phyloP scores from a whole-genome alignment of 306 rosid genomes.

The Luffa aegyptiaca region DNA sequence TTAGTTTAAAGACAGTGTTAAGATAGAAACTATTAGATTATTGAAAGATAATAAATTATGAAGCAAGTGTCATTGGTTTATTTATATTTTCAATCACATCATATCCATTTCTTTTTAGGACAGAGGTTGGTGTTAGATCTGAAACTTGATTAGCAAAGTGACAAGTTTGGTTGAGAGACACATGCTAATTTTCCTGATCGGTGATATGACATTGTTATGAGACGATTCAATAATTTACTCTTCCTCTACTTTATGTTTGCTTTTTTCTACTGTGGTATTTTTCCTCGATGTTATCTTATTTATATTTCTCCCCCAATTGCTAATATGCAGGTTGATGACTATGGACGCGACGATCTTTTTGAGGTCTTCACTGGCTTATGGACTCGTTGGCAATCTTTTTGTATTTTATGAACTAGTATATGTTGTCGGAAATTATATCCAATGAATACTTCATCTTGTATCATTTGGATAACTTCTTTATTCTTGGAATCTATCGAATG shows the following conservation, averaged over 20 bases:
- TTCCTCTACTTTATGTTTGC: not conserved
- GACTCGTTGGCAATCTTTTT: no score
- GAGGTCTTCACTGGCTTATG: no score
- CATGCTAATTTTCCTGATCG: not conserved
- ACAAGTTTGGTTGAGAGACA: slow-evolving; percentile 1
- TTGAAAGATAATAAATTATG: not conserved
- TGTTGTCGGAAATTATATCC: no score
- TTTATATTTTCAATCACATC: not conserved
- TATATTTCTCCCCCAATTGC: not conserved
- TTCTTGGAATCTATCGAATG: no score
- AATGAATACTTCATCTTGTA: no score
- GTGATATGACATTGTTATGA: not conserved
- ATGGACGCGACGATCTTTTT: no score
- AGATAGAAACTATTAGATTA: no score
- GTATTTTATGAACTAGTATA: no score
- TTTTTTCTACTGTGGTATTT: not conserved
- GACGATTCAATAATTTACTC: not conserved
- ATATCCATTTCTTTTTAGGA: not conserved
- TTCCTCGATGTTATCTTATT: not conserved
- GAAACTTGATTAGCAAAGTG: not conserved
- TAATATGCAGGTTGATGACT: no score
- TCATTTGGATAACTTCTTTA: no score
- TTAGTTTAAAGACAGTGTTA: no score
- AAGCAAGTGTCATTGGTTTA: not conserved
- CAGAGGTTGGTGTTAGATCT: not conserved